phyloP scores from a whole-genome alignment of 2,329 filamentous ascomycete species.

The Samsoniella hepiali region DNA sequence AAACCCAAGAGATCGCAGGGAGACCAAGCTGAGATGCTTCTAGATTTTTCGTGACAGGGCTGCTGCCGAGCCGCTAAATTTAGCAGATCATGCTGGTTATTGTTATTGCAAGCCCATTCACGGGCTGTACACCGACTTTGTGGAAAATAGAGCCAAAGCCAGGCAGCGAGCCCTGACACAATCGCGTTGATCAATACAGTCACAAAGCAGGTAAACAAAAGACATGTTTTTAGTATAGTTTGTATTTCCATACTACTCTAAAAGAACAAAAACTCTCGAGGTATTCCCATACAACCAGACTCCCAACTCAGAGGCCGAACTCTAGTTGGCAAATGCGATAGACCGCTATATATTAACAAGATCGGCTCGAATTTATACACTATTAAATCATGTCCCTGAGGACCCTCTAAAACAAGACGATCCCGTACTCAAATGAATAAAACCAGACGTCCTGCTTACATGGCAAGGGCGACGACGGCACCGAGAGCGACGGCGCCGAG shows the following conservation, averaged over 20 bases:
- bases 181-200: neutral
- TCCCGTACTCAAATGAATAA: neutral
- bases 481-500: constrained; percentile 27
- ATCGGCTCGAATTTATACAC: constrained; percentile 19
- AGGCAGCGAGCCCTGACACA: no score
- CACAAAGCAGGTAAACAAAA: neutral
- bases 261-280: constrained; percentile 4
- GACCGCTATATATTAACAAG: constrained; percentile 16
- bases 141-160: no score
- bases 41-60: neutral
- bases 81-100: neutral
- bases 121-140: no score
- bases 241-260: constrained; percentile 5
- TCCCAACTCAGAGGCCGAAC: constrained; percentile 7
- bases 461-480: constrained; percentile 30
- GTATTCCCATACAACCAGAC: constrained; percentile 13
- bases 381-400: constrained; percentile 9
- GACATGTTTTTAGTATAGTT: neutral
- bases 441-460: constrained; percentile 22
- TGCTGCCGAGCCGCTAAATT: neutral
- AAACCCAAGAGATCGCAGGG: neutral
- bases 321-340: neutral
- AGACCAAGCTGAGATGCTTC: neutral
- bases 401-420: neutral
- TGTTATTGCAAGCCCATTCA: neutral